Conservation (phyloP, 805 yeast genomes). For the Candida pseudoglaebosa region DNA sequence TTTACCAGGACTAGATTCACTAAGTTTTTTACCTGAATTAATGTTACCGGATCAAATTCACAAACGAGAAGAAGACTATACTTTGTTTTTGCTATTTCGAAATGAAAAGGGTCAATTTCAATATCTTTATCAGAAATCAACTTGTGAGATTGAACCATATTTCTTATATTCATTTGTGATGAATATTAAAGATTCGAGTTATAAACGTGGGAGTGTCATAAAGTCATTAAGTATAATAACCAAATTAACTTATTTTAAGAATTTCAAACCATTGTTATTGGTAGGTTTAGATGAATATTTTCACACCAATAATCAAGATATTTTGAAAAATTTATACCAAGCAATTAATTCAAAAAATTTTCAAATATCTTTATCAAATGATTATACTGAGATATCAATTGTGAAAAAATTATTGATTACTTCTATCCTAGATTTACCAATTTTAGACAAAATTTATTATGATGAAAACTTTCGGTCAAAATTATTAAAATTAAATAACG, state of each 20-base stretch:
- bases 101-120: slow-evolving; percentile 38
- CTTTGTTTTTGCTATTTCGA: slow-evolving; percentile 50
- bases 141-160: slow-evolving; percentile 40
- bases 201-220: slow-evolving; percentile 57
- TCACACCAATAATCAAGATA: slow-evolving; percentile 14
- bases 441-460: slow-evolving; percentile 36
- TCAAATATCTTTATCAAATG: slow-evolving; percentile 12
- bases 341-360: slow-evolving; percentile 32
- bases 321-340: slow-evolving; percentile 25
- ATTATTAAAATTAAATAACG: slow-evolving; percentile 25
- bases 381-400: slow-evolving; percentile 19
- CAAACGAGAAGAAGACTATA: slow-evolving; percentile 53
- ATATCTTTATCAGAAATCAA: slow-evolving; percentile 26
- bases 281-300: slow-evolving; percentile 50
- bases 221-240: slow-evolving; percentile 60
- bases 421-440: slow-evolving; percentile 40
- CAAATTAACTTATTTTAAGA: slow-evolving; percentile 46
- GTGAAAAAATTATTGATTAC: slow-evolving; percentile 37
- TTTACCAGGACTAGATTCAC: slow-evolving; percentile 33
- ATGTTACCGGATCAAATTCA: slow-evolving; percentile 64
- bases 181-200: slow-evolving; percentile 41
- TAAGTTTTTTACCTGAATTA: slow-evolving; percentile 45
- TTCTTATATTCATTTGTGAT: slow-evolving; percentile 54
- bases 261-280: slow-evolving; percentile 55
- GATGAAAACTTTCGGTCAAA: slow-evolving; percentile 36